Base-by-base conservation (phyloP, 306 rosid genomes). In the Trifolium pratense region DNA sequence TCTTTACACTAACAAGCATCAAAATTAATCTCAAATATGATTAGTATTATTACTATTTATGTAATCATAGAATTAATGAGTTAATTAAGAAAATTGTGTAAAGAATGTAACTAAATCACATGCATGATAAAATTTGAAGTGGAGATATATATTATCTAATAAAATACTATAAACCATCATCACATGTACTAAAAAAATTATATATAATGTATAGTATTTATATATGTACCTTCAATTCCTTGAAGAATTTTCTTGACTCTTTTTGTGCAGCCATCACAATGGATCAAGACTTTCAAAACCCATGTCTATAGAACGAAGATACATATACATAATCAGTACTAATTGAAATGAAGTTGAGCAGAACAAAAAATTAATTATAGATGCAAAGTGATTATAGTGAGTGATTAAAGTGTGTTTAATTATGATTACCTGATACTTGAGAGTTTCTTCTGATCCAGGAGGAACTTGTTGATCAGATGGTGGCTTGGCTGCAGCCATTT, bases 181-280 rank as follows among this genome's bases (percentile, higher is more conserved):
- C 16, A 23, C 16, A 23, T 23, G 61, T 23, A 1, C 34, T 1
- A 0, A 1, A 11, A 56, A 10, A 56, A 10, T 0, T 9, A 56
- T 31, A 29, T 15, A 59, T 57, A 13, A 6, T 56, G 39, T 13
- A 56, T 56, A 18, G 6, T 17, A 52, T 52, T 14, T 12, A 53
- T 53, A 52, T 8, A 20, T 9, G 26, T 73, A 80, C 98, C 98
- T 23, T 93, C 97, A 1, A 91, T 82, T 85, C 80, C 86, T 26
- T 87, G 89, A 65, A 93, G 97, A 80, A 93, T 77, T 89, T 88
- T 91, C 89, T 85, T 91, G 75, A 91, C 93, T 70, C 89, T 93
- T 84, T 67, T 89, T 75, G 82, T 89, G 85, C 98, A 93, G 60
- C 96, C 98, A 57, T 87, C 97, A 42, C 98, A 93, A 84, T 93